phyloP scores from a whole-genome alignment of 139 green algal species.

The Chlorella vulgaris region DNA sequence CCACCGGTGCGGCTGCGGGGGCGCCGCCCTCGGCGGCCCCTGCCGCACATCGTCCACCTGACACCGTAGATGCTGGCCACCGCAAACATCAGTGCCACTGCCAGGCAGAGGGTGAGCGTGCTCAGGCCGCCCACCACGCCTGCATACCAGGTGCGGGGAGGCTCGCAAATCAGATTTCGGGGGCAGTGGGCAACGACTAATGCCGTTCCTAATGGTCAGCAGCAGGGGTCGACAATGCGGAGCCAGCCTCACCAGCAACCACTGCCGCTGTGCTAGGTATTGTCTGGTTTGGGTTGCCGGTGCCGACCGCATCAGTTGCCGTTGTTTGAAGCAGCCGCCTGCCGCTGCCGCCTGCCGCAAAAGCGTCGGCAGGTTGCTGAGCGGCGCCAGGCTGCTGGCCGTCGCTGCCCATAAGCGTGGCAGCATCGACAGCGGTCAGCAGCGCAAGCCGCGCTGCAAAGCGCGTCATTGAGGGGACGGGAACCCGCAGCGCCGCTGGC shows the following conservation, averaged over 20 bases:
- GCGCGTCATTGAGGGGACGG: no score
- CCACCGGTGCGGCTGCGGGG: neutral
- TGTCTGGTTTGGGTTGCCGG: constrained; percentile 1
- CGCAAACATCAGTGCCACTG: constrained; percentile 5
- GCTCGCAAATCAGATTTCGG: no score
- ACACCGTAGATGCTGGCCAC: constrained; percentile 19
- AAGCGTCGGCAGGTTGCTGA: neutral
- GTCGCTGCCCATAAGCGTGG: no score
- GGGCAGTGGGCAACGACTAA: no score
- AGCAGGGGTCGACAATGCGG: no score
- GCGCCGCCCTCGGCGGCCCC: neutral
- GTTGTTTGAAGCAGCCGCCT: neutral
- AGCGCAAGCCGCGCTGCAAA: no score
- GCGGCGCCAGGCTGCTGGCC: no score
- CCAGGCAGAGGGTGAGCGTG: constrained; percentile 19
- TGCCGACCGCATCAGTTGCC: neutral
- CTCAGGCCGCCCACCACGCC: constrained; percentile 24
- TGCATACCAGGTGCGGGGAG: no score
- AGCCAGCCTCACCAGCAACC: constrained; percentile 21
- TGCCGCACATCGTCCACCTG: no score
- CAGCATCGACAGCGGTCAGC: no score
- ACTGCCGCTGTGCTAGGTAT: constrained; percentile 20
- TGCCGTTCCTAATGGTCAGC: no score
- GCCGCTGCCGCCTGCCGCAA: neutral
- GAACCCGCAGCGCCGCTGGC: no score